Evolutionary conservation across 2,329 filamentous ascomycete genomes (phyloP), one percentile per base, ranked within the genome.

Genomic region (Diaporthe citrichinensis): DNA sequence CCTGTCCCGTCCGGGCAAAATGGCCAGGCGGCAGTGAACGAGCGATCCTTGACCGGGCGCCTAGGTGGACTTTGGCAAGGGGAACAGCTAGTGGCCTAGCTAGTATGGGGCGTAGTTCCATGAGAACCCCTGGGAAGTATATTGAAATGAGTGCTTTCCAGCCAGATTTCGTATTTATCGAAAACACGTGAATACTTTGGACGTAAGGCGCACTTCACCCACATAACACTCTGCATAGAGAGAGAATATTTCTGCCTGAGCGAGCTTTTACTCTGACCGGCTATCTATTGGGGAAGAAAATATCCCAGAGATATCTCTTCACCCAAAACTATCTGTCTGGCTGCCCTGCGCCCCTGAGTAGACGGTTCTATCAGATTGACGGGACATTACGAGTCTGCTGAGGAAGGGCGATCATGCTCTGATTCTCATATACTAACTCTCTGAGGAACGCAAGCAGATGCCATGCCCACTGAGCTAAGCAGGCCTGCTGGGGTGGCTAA

Each of bases 1-100:
- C 58, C 72, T 5, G 82, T 82, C 9, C 82, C 82, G 0, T 78
- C 81, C 10, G 82, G 83, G 1, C 82, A 84, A 75, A 76, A 79
- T 20, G 78, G 77, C 1, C 72, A 76, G 69, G 75, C 41, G 6
- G 12, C 57, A 55, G 72, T 62, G 9, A 39, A 51, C 41, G 53
- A 74, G 23, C 61, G 75, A 31, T 76, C 74, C 7, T 39, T 79
- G 46, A 81, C 83, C 9, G 41, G 57, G 12, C 67, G 55, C 53
- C 59, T 62, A 25, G 65, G 49, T 17, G 57, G 57, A 8, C 8
- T n/a, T 0, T 62, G 57, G 58, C 46, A n/a, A 17, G 17, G 44
- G 34, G 9, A 46, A 46, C 8, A 62, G 8, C 28, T 46, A 23
- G 14, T 28, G 3, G 15, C 20, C n/a, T 28, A 62, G 39, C 59